Base-by-base conservation (phyloP, 306 rosid genomes). In the Cotoneaster glaucophyllus region DNA sequence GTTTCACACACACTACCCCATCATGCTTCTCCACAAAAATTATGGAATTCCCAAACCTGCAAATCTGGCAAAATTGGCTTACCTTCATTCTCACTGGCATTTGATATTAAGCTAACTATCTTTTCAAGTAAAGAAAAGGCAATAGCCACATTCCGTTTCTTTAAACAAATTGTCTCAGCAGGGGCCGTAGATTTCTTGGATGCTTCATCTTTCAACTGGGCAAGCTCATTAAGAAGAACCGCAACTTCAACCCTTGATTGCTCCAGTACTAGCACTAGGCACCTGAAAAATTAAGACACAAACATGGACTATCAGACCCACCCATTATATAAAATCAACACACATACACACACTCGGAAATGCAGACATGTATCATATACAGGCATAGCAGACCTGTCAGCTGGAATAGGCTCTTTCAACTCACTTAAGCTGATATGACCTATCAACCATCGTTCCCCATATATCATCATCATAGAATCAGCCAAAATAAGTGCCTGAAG, bases 171-270 rank as follows among this genome's bases (percentile, higher is more conserved):
- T 77, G 86, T 80, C 77, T 90, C 91, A 18, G 78, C 80, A 76
- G 85, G 74, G 73, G 91, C 77, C 10, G 88, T 82, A 72, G 93
- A 76, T 78, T 82, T 85, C 77, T 86, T 85, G 29, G 95, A 87
- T 75, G 95, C 96, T 82, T 92, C 97, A 79, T 84, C 93, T 79
- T 90, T 95, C 81, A 88, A 79, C 79, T 92, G 90, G 66, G 97
- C 97, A 80, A 95, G 82, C 78, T 95, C 96, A 82, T 95, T 90
- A 69, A 95, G 84, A 77, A 92, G 86, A 80, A 95, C 97, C 29
- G 97, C 97, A 79, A 95, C 87, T 90, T 95, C 98, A 79, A 92
- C 95, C 84, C 97, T 88, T 19, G 97, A 90, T 79, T 95, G 97
- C 92, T 89, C 97, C 80, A 95, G 79, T 80, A 95, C 91, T 81